Conservation (phyloP, 2,329 filamentous ascomycete genomes). For the Pleoardoris graminearum region DNA sequence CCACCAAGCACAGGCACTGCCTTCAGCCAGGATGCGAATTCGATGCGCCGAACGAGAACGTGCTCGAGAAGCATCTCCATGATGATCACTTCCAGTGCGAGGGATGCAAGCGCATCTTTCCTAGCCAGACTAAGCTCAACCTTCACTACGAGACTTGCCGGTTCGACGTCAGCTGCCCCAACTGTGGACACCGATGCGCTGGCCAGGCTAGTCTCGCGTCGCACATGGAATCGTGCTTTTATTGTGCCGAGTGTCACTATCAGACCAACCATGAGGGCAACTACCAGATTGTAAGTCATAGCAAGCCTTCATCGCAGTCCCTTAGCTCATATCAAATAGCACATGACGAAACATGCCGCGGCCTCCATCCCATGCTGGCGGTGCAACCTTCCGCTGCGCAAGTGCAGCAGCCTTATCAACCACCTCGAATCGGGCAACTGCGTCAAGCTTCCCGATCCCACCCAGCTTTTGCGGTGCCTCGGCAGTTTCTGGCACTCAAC, state of each 20-base stretch:
- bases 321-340: constrained; percentile 16
- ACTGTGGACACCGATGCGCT: constrained; percentile 24
- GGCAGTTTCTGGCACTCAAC: constrained; percentile 41
- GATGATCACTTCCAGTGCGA: constrained; percentile 38
- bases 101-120: constrained; percentile 33
- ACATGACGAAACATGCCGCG: constrained; percentile 33
- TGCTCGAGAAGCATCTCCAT: constrained; percentile 29
- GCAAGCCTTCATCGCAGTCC: background rate
- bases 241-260: constrained; percentile 27
- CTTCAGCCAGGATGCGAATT: constrained; percentile 38
- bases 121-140: constrained; percentile 32
- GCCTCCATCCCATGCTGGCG: constrained; percentile 30
- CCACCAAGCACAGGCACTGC: constrained; percentile 38
- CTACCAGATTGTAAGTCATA: constrained; percentile 26
- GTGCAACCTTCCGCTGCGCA: constrained; percentile 28
- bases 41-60: constrained; percentile 22
- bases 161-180: constrained; percentile 21
- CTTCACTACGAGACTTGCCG: constrained; percentile 28
- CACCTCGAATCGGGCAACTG: constrained; percentile 65
- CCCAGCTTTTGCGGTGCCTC: constrained; percentile 24
- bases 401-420: constrained; percentile 32
- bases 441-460: constrained; percentile 65
- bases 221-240: constrained; percentile 29
- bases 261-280: constrained; percentile 27
- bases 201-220: constrained; percentile 23